Evolutionary conservation across 1,139 yeast genomes (phyloP), one percentile per base, ranked within the genome.

Genomic region (Geotrichum aggregatum): DNA sequence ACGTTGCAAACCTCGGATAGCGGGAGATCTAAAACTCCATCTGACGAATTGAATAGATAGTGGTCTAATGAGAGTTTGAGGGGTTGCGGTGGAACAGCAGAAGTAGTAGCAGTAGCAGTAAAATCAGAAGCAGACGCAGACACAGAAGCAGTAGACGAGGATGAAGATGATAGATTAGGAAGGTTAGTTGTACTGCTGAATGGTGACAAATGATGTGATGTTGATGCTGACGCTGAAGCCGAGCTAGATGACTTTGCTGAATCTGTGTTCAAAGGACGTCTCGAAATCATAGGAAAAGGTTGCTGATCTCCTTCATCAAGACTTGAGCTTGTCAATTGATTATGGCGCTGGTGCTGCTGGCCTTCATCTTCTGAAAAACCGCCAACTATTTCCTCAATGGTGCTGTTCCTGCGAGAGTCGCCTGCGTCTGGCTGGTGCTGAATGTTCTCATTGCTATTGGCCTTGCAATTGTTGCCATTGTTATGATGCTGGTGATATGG

Each of bases 1-100:
- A 86, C 83, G 50, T 78, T 77, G 63, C 86, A 84, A 0, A 86
- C 96, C 49, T 81, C 76, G 2, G 81, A 75, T 1, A 87, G 72
- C 1, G 96, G 92, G 49, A 88, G 64, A 65, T 89, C 97, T 78
- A 88, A 79, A 7, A 89, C 92, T 0, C 95, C 96, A 61, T 87
- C 85, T 0, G 92, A 82, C 3, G 87, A 79, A 28, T 65, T 63
- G 65, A 70, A 71, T 55, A 80, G 77, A 54, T 76, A 76, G 55
- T 34, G 44, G 10, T 39, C 42, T 22, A 30, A 26, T 3, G 35
- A 22, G 13, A 30, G n/a, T 19, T 31, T 19, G n/a, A 18, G 44
- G 22, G 11, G 44, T 10, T 26, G 26, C 21, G 13, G 22, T 7
- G 10, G 18, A 2, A 7, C 3, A 19, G 44, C 28, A 24, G 28